These are phyloP conservation scores for Beauveria brongniartii DNA, from an alignment of 2,329 filamentous ascomycete genomes.

Conservation along the genomic window DNA sequence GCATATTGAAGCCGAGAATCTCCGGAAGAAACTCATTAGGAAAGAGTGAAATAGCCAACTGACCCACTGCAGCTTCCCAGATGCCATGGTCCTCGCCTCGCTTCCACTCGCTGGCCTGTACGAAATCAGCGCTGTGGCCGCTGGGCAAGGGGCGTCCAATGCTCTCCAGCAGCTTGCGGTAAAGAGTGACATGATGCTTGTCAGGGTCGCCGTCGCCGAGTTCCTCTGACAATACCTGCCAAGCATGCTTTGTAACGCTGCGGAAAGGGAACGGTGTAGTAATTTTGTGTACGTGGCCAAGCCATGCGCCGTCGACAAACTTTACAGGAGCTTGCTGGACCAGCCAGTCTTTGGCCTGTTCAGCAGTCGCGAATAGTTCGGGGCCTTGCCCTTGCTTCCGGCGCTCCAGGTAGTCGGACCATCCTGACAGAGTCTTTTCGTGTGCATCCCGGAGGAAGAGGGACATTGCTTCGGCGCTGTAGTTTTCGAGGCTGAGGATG, in stretches of 20 bases:
- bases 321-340: conserved; percentile 11
- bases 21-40: conserved; percentile 39
- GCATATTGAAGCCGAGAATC: conserved; percentile 41
- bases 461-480: not conserved
- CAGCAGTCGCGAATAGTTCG: not conserved
- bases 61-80: conserved; percentile 36
- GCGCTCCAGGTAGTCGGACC: not conserved
- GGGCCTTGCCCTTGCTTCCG: not conserved
- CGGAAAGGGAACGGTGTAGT: not conserved
- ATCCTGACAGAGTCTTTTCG: not conserved
- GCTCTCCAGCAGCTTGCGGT: not conserved
- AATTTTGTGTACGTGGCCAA: conserved; percentile 4
- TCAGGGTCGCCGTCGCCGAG: conserved; percentile 4
- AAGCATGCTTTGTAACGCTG: not conserved
- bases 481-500: not conserved
- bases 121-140: not conserved
- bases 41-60: conserved; percentile 36
- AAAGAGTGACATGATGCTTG: not conserved
- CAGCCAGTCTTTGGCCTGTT: not conserved
- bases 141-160: not conserved
- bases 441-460: not conserved
- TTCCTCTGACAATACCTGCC: conserved; percentile 10
- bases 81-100: not conserved
- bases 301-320: conserved; percentile 11
- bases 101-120: not conserved